Conservation (phyloP, 345 rosid genomes). For the Pistacia integerrima region DNA sequence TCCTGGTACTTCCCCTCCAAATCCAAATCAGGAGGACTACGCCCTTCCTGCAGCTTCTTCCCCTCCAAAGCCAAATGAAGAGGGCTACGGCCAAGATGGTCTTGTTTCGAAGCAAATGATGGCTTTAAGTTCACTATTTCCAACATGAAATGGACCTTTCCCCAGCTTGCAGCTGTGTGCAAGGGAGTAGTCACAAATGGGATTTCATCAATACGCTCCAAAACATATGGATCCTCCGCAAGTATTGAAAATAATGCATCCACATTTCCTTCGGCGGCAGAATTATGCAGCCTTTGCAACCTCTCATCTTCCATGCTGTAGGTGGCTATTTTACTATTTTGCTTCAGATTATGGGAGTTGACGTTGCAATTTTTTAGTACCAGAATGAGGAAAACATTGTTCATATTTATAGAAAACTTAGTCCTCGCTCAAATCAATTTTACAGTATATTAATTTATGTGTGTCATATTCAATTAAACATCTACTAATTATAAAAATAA, state of each 20-base stretch:
- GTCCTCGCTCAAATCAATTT: no score
- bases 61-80: conserved; percentile 28
- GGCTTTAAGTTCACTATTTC: conserved; percentile 30
- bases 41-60: no score
- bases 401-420: no score
- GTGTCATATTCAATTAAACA: no score
- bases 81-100: conserved; percentile 20
- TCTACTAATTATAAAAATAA: no score
- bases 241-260: conserved; percentile 18
- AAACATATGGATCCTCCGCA: conserved; percentile 17
- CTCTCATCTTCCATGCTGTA: background rate
- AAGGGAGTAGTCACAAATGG: conserved; percentile 34
- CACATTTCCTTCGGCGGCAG: conserved; percentile 20
- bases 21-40: no score
- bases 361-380: no score
- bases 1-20: background rate
- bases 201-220: conserved; percentile 15
- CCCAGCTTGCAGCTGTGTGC: conserved; percentile 29
- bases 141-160: conserved; percentile 25
- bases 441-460: no score
- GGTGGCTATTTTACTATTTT: no score
- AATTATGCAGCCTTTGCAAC: conserved; percentile 5
- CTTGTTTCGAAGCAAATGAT: conserved; percentile 25
- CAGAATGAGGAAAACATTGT: no score
- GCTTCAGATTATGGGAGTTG: no score